phyloP scores from a whole-genome alignment of 305 asterid species.

The Solanum chacoense region DNA sequence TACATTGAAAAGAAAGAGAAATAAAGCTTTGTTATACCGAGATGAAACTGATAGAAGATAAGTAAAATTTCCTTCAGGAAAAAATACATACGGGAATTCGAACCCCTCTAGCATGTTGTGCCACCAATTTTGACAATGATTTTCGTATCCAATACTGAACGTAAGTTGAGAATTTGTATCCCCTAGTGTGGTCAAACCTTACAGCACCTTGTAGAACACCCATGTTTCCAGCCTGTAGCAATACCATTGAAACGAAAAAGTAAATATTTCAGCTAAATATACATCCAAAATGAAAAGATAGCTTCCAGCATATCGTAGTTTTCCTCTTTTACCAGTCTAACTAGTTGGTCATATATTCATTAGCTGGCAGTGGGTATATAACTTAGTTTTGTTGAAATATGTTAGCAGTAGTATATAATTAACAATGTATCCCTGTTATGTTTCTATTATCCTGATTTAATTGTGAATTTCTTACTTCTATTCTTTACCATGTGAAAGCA shows the following conservation, averaged over 20 bases:
- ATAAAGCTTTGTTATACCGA: not conserved
- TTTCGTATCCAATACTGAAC: slow-evolving; percentile 83
- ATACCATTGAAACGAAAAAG: not conserved
- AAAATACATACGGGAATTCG: slow-evolving; percentile 56
- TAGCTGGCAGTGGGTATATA: not conserved
- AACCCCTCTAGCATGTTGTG: slow-evolving; percentile 61
- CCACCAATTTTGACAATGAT: slow-evolving; percentile 48
- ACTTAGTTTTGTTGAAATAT: not conserved
- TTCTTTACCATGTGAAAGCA: not conserved
- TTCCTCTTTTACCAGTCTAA: not conserved
- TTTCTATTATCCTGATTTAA: not conserved
- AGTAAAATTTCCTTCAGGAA: not conserved
- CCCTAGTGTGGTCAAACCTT: slow-evolving; percentile 65
- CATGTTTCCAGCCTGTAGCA: slow-evolving; percentile 57
- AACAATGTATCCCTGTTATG: not conserved
- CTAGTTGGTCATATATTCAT: not conserved
- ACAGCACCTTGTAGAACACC: slow-evolving; percentile 84
- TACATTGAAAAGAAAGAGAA: not conserved
- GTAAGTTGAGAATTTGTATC: slow-evolving; percentile 80
- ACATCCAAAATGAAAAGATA: not conserved
- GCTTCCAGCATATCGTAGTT: not conserved
- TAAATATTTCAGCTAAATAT: not conserved
- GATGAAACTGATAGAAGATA: not conserved
- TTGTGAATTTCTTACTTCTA: not conserved
- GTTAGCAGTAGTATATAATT: not conserved